These are phyloP conservation scores for Diaporthe vexans DNA, from an alignment of 2,329 filamentous ascomycete genomes.

Conservation along the genomic window DNA sequence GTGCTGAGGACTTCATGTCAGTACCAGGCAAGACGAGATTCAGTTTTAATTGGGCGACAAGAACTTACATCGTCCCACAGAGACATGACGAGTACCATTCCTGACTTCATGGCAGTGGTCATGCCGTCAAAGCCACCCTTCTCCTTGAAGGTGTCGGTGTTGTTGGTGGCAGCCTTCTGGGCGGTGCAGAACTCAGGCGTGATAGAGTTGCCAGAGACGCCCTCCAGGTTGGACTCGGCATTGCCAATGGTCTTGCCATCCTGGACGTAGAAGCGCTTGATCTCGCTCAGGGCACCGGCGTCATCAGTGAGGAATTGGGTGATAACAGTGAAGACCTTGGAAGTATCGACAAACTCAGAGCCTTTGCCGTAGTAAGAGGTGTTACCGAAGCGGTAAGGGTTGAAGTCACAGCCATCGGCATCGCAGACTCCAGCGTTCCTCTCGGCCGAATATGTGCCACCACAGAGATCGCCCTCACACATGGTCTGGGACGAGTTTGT, in stretches of 20 bases:
- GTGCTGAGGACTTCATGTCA: slow-evolving; percentile 51
- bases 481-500: slow-evolving; percentile 61
- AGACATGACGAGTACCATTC: slow-evolving; percentile 65
- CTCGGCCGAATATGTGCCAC: slow-evolving; percentile 66
- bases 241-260: slow-evolving; percentile 71
- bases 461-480: slow-evolving; percentile 66
- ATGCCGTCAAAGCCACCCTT: slow-evolving; percentile 72
- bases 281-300: slow-evolving; percentile 68
- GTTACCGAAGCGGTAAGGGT: slow-evolving; percentile 76
- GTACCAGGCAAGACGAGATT: not conserved
- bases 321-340: slow-evolving; percentile 73
- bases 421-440: slow-evolving; percentile 76
- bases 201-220: slow-evolving; percentile 62
- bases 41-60: not conserved
- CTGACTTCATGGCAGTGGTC: slow-evolving; percentile 58
- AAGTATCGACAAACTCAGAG: slow-evolving; percentile 69
- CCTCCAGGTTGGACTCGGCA: slow-evolving; percentile 56
- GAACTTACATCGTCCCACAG: slow-evolving; percentile 69
- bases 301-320: slow-evolving; percentile 71
- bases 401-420: slow-evolving; percentile 79
- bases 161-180: slow-evolving; percentile 71
- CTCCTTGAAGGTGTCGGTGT: slow-evolving; percentile 64
- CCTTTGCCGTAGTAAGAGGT: slow-evolving; percentile 72
- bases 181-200: slow-evolving; percentile 70
- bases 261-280: slow-evolving; percentile 77